phyloP scores from a whole-genome alignment of 1,139 yeast genomes.

The Pichia sp. region DNA sequence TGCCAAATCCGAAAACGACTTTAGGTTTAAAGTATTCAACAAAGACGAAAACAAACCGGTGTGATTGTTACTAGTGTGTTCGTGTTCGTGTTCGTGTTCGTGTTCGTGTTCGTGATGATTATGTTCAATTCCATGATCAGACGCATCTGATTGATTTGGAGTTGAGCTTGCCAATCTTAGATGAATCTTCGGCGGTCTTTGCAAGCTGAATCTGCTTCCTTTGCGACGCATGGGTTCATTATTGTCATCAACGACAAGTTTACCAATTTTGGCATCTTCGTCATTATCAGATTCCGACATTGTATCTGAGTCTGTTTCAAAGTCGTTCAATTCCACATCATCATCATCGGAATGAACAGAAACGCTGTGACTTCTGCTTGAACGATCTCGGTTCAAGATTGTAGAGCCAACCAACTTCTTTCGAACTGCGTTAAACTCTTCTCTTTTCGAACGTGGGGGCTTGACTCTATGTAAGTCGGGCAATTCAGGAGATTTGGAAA shows the following conservation, averaged over 20 bases:
- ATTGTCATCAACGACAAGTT: too few relatives aligned
- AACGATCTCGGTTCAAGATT: background rate
- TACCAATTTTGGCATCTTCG: background rate
- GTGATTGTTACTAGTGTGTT: conserved; percentile 3
- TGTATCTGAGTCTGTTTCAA: background rate
- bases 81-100: background rate
- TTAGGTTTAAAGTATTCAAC: conserved; percentile 20
- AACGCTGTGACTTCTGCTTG: conserved; percentile 5
- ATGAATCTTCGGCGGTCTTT: conserved; percentile 1
- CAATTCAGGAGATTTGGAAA: conserved; percentile 6
- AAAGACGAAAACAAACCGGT: conserved; percentile 19
- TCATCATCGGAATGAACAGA: conserved; percentile 1
- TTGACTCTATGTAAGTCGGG: conserved; percentile 7
- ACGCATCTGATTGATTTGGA: conserved; percentile 6
- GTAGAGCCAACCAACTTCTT: conserved; percentile 8
- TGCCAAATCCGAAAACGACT: conserved; percentile 16
- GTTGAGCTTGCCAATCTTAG: conserved; percentile 6
- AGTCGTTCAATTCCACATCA: conserved; percentile 1
- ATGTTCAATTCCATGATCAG: conserved; percentile 1
- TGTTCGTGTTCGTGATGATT: too few relatives aligned
- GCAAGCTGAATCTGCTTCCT: background rate
- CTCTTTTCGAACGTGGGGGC: conserved; percentile 1
- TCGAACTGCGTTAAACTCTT: conserved; percentile 9
- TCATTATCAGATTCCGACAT: background rate
- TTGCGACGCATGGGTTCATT: background rate